Conservation (phyloP, 1,284 basidiomycete species). For the Trichosporon faecale region DNA sequence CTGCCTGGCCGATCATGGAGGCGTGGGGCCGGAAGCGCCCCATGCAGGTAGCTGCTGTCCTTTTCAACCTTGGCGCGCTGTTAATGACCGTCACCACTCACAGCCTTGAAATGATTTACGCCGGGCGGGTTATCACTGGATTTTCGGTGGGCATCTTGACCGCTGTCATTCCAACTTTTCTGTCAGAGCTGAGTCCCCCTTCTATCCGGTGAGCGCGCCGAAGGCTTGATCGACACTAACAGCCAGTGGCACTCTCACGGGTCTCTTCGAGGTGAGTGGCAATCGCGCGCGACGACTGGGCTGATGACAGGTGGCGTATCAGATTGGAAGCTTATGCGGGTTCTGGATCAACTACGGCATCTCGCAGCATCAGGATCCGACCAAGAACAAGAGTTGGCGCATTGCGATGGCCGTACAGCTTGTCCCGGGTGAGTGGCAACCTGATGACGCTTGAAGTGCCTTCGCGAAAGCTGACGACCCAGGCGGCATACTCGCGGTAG, state of each 20-base stretch:
- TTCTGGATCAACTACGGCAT: conserved; percentile 57
- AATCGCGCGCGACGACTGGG: not conserved
- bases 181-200: conserved; percentile 48
- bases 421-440: conserved; percentile 51
- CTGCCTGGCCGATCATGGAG: conserved; percentile 34
- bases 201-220: not conserved
- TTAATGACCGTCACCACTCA: conserved; percentile 42
- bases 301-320: conserved; percentile 28
- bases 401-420: conserved; percentile 59
- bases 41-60: conserved; percentile 34
- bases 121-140: conserved; percentile 42
- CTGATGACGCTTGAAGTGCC: not conserved
- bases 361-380: conserved; percentile 48
- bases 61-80: conserved; percentile 47
- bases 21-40: conserved; percentile 34
- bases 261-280: conserved; percentile 54
- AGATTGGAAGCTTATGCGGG: conserved; percentile 49
- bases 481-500: conserved; percentile 52
- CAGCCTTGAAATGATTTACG: conserved; percentile 42
- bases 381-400: conserved; percentile 48
- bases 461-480: not conserved
- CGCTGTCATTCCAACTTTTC: conserved; percentile 44
- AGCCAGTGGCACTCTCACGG: conserved; percentile 51
- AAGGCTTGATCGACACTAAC: not conserved
- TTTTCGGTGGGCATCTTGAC: conserved; percentile 43